Conservation (phyloP, 2,329 filamentous ascomycete genomes). For the Corinectria fuckeliana region DNA sequence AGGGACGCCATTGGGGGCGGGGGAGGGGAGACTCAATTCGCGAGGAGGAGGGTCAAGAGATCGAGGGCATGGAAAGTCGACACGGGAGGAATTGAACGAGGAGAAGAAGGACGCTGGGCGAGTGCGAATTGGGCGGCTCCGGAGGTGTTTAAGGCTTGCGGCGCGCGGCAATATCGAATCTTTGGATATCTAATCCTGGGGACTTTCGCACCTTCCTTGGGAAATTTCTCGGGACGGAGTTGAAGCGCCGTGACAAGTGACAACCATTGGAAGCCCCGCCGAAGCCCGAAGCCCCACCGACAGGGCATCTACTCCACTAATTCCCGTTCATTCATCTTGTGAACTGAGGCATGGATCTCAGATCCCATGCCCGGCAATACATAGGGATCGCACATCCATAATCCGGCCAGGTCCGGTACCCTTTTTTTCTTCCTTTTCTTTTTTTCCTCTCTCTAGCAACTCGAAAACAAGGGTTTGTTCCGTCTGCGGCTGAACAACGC, state of each 20-base stretch:
- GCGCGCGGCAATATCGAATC: constrained; percentile 27
- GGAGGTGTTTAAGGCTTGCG: constrained; percentile 29
- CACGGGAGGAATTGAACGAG: neutral
- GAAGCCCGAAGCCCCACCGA: constrained; percentile 30
- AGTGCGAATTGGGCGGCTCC: constrained; percentile 1
- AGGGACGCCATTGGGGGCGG: constrained; percentile 42
- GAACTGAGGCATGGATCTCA: neutral
- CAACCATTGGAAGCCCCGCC: constrained; percentile 7
- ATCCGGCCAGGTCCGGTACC: constrained; percentile 1
- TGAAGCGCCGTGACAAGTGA: constrained; percentile 35
- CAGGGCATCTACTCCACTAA: neutral
- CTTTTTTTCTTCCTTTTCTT: neutral
- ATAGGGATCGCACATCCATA: constrained; percentile 1
- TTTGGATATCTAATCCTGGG: constrained; percentile 1
- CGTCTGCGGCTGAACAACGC: neutral
- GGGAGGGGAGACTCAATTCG: constrained; percentile 19
- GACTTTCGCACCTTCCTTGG: too few relatives aligned
- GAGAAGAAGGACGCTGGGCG: neutral
- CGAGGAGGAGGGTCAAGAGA: neutral
- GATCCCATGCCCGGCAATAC: neutral
- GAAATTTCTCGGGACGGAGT: constrained; percentile 39
- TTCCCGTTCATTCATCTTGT: neutral
- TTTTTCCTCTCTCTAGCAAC: neutral
- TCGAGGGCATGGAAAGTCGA: constrained; percentile 2
- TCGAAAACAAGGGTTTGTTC: neutral